phyloP scores from a whole-genome alignment of 306 rosid genomes.

The Phaseolus lunatus region DNA sequence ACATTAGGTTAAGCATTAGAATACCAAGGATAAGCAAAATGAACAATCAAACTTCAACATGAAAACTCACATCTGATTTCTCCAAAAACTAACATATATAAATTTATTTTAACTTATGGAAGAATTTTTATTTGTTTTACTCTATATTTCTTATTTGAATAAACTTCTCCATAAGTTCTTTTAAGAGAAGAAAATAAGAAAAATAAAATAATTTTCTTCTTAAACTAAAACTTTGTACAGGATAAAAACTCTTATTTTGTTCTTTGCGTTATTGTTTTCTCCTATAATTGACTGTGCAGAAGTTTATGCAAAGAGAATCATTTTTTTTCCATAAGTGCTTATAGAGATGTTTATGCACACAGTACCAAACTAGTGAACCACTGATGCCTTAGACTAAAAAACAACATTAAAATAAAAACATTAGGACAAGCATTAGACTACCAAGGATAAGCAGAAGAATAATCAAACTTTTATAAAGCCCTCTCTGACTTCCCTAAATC shows the following conservation, averaged over 20 bases:
- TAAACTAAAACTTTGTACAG: too few species aligned
- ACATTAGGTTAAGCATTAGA: not conserved
- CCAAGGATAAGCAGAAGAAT: not conserved
- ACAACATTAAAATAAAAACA: not conserved
- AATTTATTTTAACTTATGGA: not conserved
- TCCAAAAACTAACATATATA: not conserved
- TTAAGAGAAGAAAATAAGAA: too few species aligned
- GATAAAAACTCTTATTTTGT: too few species aligned
- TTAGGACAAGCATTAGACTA: conserved; percentile 11
- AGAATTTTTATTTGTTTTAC: not conserved
- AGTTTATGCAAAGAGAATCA: too few species aligned
- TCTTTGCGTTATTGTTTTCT: too few species aligned
- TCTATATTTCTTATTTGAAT: too few species aligned
- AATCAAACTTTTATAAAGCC: not conserved
- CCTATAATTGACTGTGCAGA: too few species aligned
- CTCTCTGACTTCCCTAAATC: not conserved
- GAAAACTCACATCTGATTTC: not conserved
- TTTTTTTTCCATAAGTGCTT: not conserved
- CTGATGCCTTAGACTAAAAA: not conserved
- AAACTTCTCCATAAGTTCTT: too few species aligned
- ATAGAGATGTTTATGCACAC: not conserved
- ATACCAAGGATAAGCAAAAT: not conserved
- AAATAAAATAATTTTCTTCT: too few species aligned
- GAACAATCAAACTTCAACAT: not conserved
- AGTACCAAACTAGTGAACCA: not conserved